Evolutionary conservation across 2,329 filamentous ascomycete species (phyloP), one percentile per base, ranked within the genome.

Genomic region (Mariannaea elegans): DNA sequence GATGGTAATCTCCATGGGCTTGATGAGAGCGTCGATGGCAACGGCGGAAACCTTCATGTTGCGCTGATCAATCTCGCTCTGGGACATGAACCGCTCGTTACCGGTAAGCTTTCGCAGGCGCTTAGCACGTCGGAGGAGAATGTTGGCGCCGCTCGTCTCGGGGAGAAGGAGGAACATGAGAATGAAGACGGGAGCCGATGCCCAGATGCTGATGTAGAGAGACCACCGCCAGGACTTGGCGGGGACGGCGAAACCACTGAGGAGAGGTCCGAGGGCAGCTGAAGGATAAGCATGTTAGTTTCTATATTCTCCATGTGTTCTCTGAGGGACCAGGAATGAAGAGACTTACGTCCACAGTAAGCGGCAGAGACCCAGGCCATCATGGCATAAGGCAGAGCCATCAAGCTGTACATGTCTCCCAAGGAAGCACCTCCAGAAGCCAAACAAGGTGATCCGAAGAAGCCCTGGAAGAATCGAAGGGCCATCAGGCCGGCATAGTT

Each of bases 401-500:
- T 77, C 16, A 86, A 71, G 41, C 79, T 82, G 67, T 84, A 87
- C 70, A 85, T 81, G 64, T 86, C 83, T 47, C 78, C 78, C 0
- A 84, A 75, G 0, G 82, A 81, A 3, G 83, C 83, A 23, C 78
- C 82, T 5, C 82, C 83, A 0, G 83, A 89, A 0, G 88, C 88
- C 7, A 92, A 75, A 71, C 85, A 88, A 0, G 88, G 89, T 7
- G 82, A 85, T 8, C 88, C 87, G 64, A 90, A 88, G 79, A 90
- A 88, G 2, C 87, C 88, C 59, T 86, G 85, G 4, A 90, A 73
- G 74, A 90, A 90, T 1, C 88, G 82, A 3, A 88, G 77, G 2
- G 89, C 85, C 66, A 90, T 81, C 9, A 92, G 78, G 0, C 87
- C 87, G 0, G 84, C 76, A 51, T 87, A 90, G 76, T 87, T 90